Evolutionary conservation across 208 protist species (phyloP).

Genomic region (Leishmania martiniquensis): DNA sequence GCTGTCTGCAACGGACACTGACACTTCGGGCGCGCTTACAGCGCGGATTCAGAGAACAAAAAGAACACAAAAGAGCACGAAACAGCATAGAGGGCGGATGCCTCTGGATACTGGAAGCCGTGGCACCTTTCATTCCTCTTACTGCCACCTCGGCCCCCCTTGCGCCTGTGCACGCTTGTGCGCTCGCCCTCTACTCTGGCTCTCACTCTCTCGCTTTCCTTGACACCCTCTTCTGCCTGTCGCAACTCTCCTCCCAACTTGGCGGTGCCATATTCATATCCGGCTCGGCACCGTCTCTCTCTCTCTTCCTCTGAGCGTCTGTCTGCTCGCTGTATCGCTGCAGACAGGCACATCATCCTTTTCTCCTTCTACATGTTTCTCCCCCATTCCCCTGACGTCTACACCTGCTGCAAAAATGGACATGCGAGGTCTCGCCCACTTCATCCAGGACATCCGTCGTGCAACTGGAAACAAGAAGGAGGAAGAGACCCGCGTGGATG

Average conservation of each 20-base stretch:
- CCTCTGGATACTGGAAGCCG: not conserved
- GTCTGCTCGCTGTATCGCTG: not conserved
- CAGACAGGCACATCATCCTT: not conserved
- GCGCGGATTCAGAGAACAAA: not conserved
- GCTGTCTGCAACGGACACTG: not conserved
- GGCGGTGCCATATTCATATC: not conserved
- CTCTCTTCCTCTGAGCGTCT: not conserved
- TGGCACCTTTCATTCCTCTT: not conserved
- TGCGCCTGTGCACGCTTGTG: not conserved
- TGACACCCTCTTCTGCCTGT: not conserved
- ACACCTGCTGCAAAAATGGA: conserved; percentile 86
- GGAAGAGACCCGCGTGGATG: conserved; percentile 96
- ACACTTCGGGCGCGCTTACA: not conserved
- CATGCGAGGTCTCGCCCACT: conserved; percentile 97
- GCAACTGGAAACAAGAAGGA: conserved; percentile 92
- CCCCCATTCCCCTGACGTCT: not conserved
- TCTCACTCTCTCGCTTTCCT: conserved; percentile 22
- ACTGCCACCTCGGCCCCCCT: not conserved
- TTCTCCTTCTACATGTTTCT: not conserved
- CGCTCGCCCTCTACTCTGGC: not conserved
- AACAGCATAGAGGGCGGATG: not conserved
- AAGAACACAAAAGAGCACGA: not conserved
- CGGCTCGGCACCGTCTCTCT: not conserved
- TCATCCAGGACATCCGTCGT: conserved; percentile 96
- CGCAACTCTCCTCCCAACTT: not conserved